Percentiles rank a stretch among this genome's conserved stretches.
These are phyloP conservation scores for Colletotrichum orbiculare DNA, from an alignment of 2,329 filamentous ascomycete species.

Conservation along the genomic window DNA sequence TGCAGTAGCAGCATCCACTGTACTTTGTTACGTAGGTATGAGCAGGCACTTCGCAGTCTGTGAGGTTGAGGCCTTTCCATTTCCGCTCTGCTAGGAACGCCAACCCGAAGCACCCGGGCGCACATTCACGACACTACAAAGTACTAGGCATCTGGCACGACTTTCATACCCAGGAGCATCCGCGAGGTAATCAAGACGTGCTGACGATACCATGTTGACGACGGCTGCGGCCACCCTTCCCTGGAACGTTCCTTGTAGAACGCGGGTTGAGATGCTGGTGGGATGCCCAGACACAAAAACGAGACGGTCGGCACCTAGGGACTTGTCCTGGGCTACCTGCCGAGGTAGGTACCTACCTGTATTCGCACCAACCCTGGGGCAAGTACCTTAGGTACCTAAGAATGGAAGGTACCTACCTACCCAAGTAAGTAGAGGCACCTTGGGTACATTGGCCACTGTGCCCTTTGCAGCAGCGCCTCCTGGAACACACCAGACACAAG, in stretches of 20 bases:
- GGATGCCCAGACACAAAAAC: too few species aligned
- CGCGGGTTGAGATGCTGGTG: too few species aligned
- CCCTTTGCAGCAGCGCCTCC: too few species aligned
- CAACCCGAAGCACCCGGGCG: slow-evolving; percentile 34
- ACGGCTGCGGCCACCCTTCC: background rate
- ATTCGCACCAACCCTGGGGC: background rate
- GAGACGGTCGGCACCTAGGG: too few species aligned
- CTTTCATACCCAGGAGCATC: slow-evolving; percentile 16
- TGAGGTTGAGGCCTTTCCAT: background rate
- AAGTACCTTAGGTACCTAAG: background rate
- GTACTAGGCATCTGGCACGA: slow-evolving; percentile 27
- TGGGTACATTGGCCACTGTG: too few species aligned
- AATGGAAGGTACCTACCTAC: too few species aligned
- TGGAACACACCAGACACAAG: too few species aligned
- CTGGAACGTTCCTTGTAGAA: too few species aligned
- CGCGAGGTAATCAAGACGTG: too few species aligned
- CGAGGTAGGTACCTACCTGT: background rate
- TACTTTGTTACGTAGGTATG: too few species aligned
- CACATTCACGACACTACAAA: slow-evolving; percentile 17
- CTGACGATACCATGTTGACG: background rate
- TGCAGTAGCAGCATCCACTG: background rate
- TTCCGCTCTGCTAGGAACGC: background rate
- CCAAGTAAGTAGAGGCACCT: too few species aligned
- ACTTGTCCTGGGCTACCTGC: background rate
- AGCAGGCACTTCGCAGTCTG: background rate